A percentile compares a stretch with the other conserved stretches of the same genome.
These are phyloP conservation scores for Thermomyces lanuginosus DNA, from an alignment of 2,329 filamentous ascomycete species.

Conservation along the genomic window DNA sequence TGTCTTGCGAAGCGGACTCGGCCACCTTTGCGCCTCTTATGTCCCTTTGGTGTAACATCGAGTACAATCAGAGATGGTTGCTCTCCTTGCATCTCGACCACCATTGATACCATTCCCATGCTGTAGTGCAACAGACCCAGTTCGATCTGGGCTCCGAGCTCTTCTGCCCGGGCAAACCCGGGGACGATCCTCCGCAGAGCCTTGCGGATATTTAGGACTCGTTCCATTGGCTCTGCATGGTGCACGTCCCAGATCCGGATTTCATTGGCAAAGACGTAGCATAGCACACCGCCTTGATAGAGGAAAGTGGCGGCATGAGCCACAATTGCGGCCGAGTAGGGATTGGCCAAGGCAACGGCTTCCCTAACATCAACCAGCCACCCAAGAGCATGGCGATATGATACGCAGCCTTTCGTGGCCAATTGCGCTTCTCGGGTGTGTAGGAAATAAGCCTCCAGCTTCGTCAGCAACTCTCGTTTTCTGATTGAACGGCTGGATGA, in stretches of 20 bases:
- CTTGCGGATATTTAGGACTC: conserved; percentile 39
- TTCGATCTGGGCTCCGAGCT: conserved; percentile 21
- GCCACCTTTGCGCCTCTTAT: conserved; percentile 9
- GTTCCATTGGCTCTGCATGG: conserved; percentile 32
- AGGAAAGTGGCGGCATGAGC: conserved; percentile 45
- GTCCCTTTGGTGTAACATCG: conserved; percentile 18
- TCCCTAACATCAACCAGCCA: conserved; percentile 44
- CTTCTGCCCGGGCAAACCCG: conserved; percentile 18
- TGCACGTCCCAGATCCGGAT: conserved; percentile 47
- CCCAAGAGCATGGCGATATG: conserved; percentile 41
- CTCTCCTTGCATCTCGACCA: conserved; percentile 32
- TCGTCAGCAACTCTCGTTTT: conserved; percentile 5
- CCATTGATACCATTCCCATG: conserved; percentile 40
- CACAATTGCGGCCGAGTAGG: conserved; percentile 45
- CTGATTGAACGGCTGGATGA: conserved; percentile 1
- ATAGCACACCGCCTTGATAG: conserved; percentile 48
- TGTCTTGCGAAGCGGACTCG: conserved; percentile 27
- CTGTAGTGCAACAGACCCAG: conserved; percentile 43
- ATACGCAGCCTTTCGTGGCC: conserved; percentile 20
- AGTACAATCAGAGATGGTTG: conserved; percentile 40
- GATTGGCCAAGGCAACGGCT: conserved; percentile 44
- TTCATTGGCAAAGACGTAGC: conserved; percentile 39
- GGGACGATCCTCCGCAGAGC: conserved; percentile 18
- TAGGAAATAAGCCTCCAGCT: conserved; percentile 28
- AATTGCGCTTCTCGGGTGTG: conserved; percentile 31